These are phyloP conservation scores for Strobilomyces echinocephalus DNA, from an alignment of 768 basidiomycete species.

Conservation along the genomic window DNA sequence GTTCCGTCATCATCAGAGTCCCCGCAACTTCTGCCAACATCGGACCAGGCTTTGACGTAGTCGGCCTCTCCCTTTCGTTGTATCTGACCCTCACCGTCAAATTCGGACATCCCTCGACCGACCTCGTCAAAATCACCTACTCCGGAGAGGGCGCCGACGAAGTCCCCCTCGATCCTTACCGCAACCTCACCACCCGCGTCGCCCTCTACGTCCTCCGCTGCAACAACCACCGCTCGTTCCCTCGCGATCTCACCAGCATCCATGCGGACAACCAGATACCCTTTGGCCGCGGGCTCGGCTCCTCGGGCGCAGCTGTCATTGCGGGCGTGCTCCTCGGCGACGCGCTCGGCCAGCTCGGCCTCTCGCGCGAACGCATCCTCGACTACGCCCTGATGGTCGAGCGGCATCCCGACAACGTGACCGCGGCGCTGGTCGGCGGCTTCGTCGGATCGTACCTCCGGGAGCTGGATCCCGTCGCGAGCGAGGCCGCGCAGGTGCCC, in stretches of 20 bases:
- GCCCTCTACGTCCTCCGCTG: conserved; percentile 98
- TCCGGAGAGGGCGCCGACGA: conserved; percentile 85
- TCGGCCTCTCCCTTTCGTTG: conserved; percentile 93
- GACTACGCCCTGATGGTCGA: conserved; percentile 99
- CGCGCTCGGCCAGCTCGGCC: conserved; percentile 67
- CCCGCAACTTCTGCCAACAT: conserved; percentile 99
- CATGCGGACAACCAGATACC: conserved; percentile 91
- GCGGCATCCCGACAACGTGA: conserved; percentile 98
- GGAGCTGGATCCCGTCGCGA: conserved; percentile 79
- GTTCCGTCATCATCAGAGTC: conserved; percentile 66
- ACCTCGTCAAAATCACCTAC: conserved; percentile 66
- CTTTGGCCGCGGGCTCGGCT: conserved; percentile 95
- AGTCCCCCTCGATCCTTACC: conserved; percentile 92
- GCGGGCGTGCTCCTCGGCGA: conserved; percentile 91
- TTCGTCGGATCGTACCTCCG: conserved; percentile 95
- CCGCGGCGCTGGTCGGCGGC: conserved; percentile 92
- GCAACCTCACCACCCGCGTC: conserved; percentile 94
- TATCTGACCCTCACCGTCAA: conserved; percentile 72
- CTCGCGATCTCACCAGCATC: conserved; percentile 60
- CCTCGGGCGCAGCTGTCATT: conserved; percentile 98
- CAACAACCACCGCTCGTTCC: conserved; percentile 69
- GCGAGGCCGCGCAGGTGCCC: conserved; percentile 82
- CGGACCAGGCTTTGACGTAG: conserved; percentile 97
- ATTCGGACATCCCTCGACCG: conserved; percentile 34
- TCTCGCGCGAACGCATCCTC: conserved; percentile 69